Base-by-base conservation (phyloP, 768 basidiomycete species). In the Russula earlei region DNA sequence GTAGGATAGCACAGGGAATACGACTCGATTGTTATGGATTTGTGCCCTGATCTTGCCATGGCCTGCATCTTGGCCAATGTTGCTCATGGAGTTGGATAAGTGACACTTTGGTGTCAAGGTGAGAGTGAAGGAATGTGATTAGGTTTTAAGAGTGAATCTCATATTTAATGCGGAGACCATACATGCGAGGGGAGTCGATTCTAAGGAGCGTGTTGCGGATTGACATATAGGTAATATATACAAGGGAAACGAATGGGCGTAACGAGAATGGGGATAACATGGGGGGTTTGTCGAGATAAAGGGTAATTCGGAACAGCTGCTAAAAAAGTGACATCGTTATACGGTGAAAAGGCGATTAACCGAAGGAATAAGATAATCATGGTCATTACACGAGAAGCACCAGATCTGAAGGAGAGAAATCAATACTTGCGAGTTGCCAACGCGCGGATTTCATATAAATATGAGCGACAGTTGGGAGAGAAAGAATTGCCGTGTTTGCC, bases 361-460 rank as follows among this genome's bases (percentile, higher is more conserved):
- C 47, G 29, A 54, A 41, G 40, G 17, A 47, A 43, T 58, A 58
- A 55, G 7, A 31, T 61, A 55, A 40, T 53, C 34, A 27, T 50
- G 58, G 31, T 24, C 52, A 43, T 43, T 33, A 58, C 20, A 33
- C 50, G 36, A 44, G 49, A 43, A 59, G 42, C 27, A 41, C 20
- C 57, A 36, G 45, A 33, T 55, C 27, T 33, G 37, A 49, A 37
- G 24, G 37, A 56, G 43, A 54, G 11, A 36, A 22, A 25, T 62
- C 60, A 60, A 70, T 91, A 90, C 68, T 82, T 84, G 68, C 87
- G 81, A n/a, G 86, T 90, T 15, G 89, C 89, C 54, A 92, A 78
- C 24, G 84, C 85, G 60, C 89, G 82, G 58, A 92, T 91, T 69
- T 91, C 89, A 69, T 80, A 86, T 34, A 92, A 74, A 64, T 80